Evolutionary conservation across 1,284 basidiomycete species (phyloP), one percentile per base, ranked within the genome.

Genomic region (Pyrrhoderma lamaoense): DNA sequence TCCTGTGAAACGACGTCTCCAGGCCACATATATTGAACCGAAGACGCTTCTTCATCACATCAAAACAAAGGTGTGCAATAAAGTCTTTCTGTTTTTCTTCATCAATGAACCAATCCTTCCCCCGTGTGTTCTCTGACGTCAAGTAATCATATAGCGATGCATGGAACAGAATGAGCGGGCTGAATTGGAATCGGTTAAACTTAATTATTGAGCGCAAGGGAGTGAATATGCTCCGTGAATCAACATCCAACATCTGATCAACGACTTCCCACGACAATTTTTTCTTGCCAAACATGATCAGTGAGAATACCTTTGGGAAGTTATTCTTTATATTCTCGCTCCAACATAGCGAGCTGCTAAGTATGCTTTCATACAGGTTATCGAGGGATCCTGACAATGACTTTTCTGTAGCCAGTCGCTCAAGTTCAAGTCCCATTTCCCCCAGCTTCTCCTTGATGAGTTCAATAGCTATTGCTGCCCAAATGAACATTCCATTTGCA

Each of bases 1-100:
- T 53, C 16, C 3, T 11, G 8, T 42, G 22, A 21, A 39, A 48
- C 7, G 53, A 53, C 16, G 53, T 22, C n/a, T 44, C 23, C n/a
- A 49, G 40, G 19, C 50, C 19, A 36, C 43, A 53, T 8, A 55
- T 46, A 45, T 35, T 56, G 43, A 59, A 60, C 36, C 58, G 51
- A 21, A 64, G 55, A 31, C 59, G 52, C 13, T 18, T 23, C 11
- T 38, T 19, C 51, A 52, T 47, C 25, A 52, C 21, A 2, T 5
- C 7, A 22, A 52, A 48, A 23, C 51, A n/a, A n/a, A n/a, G n/a
- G n/a, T 48, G 3, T 18, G 31, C 19, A 45, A 52, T 5, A 16
- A 38, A 2, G 14, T 37, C 8, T 23, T 47, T 48, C 13, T 23
- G 11, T 13, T 18, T 37, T 1, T n/a, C 2, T 16, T n/a, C 16